Evolutionary conservation across 352 stramenopile species (phyloP).

Genomic region (Phytophthora pisi): DNA sequence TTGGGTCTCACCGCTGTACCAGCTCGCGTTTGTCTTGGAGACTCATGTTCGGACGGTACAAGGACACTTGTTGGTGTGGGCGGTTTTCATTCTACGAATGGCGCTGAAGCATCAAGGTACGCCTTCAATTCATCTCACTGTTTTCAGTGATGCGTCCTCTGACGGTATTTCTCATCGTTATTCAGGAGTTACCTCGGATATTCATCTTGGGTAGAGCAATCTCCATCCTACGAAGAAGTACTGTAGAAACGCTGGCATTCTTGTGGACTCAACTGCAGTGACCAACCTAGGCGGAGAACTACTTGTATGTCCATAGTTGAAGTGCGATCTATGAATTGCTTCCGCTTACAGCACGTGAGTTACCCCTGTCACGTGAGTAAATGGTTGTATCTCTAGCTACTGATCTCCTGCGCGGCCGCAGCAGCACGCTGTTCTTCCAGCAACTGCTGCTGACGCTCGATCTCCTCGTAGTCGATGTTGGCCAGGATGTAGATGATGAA

Average conservation of each 20-base stretch:
- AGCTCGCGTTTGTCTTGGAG: not conserved
- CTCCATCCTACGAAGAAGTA: too few species aligned
- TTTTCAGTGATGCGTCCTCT: not conserved
- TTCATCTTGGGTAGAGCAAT: not conserved
- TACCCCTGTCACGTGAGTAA: constrained; percentile 10
- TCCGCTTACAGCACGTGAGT: constrained; percentile 9
- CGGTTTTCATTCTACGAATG: not conserved
- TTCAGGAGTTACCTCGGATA: not conserved
- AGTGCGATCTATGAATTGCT: constrained; percentile 21
- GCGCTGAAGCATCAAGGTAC: not conserved
- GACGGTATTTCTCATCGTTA: not conserved
- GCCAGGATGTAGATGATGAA: constrained; percentile 87
- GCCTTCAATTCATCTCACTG: not conserved
- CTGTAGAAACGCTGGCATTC: too few species aligned
- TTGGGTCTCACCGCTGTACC: not conserved
- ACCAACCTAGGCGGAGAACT: too few species aligned
- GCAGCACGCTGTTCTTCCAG: constrained; percentile 58
- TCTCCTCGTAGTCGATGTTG: constrained; percentile 92
- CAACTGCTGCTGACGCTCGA: constrained; percentile 87
- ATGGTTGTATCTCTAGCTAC: constrained; percentile 34
- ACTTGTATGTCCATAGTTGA: constrained; percentile 8
- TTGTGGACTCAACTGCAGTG: too few species aligned
- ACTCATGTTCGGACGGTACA: not conserved
- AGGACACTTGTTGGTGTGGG: not conserved
- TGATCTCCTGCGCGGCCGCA: constrained; percentile 40